These are phyloP conservation scores for Cenchrus fungigraminus DNA, from an alignment of 176 grass and related monocot species.

Conservation along the genomic window DNA sequence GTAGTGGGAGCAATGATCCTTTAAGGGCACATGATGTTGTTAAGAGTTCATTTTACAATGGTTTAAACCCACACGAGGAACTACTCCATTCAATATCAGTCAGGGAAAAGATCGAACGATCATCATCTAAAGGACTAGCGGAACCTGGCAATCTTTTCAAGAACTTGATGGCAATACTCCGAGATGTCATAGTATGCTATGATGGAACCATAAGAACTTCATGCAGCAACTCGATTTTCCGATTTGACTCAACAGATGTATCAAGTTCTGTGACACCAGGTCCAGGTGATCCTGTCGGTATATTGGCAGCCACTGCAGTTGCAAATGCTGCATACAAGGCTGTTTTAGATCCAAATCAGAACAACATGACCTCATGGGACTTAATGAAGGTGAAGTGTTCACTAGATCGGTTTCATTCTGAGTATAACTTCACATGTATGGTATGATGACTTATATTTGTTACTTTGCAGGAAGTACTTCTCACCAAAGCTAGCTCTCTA, in stretches of 20 bases:
- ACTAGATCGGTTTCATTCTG: conserved; percentile 5
- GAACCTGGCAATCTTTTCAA: conserved; percentile 68
- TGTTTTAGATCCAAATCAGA: conserved; percentile 60
- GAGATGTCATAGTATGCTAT: conserved; percentile 68
- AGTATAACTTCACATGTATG: conserved; percentile 27
- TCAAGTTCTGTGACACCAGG: conserved; percentile 47
- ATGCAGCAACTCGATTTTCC: conserved; percentile 50
- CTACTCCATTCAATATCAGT: conserved; percentile 60
- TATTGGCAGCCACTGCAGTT: conserved; percentile 67
- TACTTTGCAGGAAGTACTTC: conserved; percentile 62
- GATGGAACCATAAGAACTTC: conserved; percentile 63
- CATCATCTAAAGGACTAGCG: conserved; percentile 60
- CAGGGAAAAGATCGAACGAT: conserved; percentile 54
- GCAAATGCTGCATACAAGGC: conserved; percentile 72
- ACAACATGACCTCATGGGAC: conserved; percentile 56
- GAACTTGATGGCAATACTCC: conserved; percentile 72
- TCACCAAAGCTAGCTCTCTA: conserved; percentile 42
- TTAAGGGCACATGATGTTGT: conserved; percentile 44
- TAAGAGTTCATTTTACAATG: conserved; percentile 61
- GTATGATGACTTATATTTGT: conserved; percentile 11
- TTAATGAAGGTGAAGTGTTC: conserved; percentile 59
- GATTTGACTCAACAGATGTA: conserved; percentile 23
- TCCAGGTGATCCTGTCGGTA: conserved; percentile 72
- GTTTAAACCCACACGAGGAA: conserved; percentile 60
- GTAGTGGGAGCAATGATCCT: not conserved